A percentile compares a stretch with the other conserved stretches of the same genome.
These are phyloP conservation scores for Candida adriatica DNA, from an alignment of 805 yeast species.

Conservation along the genomic window DNA sequence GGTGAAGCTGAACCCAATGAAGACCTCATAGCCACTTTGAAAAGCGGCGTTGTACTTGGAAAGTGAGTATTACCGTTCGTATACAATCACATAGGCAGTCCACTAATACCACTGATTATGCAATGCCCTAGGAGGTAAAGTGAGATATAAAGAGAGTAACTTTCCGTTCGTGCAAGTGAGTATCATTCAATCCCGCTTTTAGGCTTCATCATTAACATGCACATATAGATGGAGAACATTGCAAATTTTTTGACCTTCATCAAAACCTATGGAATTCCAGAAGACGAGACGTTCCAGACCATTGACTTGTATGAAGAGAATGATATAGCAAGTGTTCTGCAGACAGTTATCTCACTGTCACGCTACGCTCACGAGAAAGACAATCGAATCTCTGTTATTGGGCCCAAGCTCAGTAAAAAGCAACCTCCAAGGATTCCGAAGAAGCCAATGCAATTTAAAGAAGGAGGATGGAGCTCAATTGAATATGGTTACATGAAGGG, in stretches of 20 bases:
- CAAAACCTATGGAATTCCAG: conserved; percentile 60
- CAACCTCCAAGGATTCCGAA: conserved; percentile 44
- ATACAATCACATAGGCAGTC: background rate
- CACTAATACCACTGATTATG: conserved; percentile 21
- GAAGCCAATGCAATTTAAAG: conserved; percentile 42
- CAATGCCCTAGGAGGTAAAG: conserved; percentile 32
- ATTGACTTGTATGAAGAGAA: conserved; percentile 63
- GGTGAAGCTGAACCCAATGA: conserved; percentile 27
- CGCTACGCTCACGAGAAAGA: conserved; percentile 55
- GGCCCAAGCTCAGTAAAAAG: conserved; percentile 48
- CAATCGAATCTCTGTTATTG: conserved; percentile 44
- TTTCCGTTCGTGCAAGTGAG: conserved; percentile 59
- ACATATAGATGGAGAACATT: conserved; percentile 79
- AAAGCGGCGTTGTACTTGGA: conserved; percentile 57
- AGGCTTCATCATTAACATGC: background rate
- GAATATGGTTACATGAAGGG: conserved; percentile 59
- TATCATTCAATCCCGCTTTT: background rate
- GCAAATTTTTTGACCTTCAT: conserved; percentile 62
- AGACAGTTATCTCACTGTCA: conserved; percentile 67
- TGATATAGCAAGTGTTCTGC: conserved; percentile 76
- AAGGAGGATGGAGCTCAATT: conserved; percentile 42
- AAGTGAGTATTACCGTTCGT: conserved; percentile 12
- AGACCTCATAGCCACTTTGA: conserved; percentile 49
- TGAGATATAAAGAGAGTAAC: conserved; percentile 49
- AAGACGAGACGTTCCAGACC: conserved; percentile 78